Conservation (phyloP, 164 flowering plant species). For the Vitis riparia region DNA sequence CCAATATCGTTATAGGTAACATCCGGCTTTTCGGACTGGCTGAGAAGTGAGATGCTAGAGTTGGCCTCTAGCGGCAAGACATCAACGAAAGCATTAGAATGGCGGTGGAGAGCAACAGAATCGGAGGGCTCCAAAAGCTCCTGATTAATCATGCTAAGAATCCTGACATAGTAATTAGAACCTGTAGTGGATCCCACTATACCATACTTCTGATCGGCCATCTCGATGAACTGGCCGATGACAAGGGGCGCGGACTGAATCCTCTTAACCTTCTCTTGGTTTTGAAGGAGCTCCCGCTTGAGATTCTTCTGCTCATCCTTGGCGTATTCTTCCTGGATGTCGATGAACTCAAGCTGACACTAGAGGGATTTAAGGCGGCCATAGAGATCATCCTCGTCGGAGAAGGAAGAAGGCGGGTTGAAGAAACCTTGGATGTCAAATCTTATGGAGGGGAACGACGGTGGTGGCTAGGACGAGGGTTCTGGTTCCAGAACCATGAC, state of each 20-base stretch:
- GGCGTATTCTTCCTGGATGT: conserved; percentile 91
- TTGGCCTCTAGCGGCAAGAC: conserved; percentile 95
- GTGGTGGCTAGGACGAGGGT: conserved; percentile 34
- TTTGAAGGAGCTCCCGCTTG: conserved; percentile 82
- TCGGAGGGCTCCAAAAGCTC: conserved; percentile 89
- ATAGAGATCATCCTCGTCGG: conserved; percentile 82
- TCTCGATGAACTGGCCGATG: conserved; percentile 94
- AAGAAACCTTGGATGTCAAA: conserved; percentile 17
- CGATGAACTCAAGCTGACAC: conserved; percentile 87
- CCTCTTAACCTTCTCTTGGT: conserved; percentile 95
- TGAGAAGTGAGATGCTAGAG: conserved; percentile 82
- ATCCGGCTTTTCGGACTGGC: conserved; percentile 97
- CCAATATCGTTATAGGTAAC: conserved; percentile 58
- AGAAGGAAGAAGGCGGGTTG: conserved; percentile 8
- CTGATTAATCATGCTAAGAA: conserved; percentile 71
- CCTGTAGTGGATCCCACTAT: conserved; percentile 96
- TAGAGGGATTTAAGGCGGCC: conserved; percentile 66
- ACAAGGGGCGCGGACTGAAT: conserved; percentile 95
- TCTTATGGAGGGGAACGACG: conserved; percentile 26
- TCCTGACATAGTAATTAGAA: conserved; percentile 71
- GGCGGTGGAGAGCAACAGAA: conserved; percentile 86
- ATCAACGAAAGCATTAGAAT: conserved; percentile 91
- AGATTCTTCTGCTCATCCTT: conserved; percentile 93
- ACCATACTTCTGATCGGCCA: conserved; percentile 91
- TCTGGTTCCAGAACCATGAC: conserved; percentile 52